Conservation (phyloP, 345 rosid species). For the Salix exigua region DNA sequence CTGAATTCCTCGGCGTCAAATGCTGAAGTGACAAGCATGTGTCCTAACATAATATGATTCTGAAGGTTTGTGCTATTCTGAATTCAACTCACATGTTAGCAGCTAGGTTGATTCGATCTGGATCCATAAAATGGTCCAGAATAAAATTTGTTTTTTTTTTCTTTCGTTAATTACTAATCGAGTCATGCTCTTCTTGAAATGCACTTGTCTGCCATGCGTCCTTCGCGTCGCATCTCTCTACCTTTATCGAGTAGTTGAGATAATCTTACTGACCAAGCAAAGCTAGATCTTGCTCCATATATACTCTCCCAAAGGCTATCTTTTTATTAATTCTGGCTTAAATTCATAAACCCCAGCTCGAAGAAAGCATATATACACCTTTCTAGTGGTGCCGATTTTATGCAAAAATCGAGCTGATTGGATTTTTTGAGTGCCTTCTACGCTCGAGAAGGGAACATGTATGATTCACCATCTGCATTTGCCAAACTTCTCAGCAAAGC, state of each 20-base stretch:
- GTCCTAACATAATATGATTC: too few relatives aligned
- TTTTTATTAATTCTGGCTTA: not conserved
- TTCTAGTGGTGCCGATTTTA: slow-evolving; percentile 9
- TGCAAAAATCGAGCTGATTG: slow-evolving; percentile 10
- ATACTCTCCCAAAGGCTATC: not conserved
- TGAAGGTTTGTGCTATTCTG: too few relatives aligned
- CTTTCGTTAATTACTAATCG: not conserved
- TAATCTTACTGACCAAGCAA: not conserved
- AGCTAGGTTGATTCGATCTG: not conserved
- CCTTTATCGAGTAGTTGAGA: not conserved
- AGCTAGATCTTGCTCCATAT: not conserved
- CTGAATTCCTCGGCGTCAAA: too few relatives aligned
- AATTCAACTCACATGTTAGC: not conserved
- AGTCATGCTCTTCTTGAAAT: not conserved
- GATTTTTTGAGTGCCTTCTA: slow-evolving; percentile 40
- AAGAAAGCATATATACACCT: not conserved
- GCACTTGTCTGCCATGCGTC: not conserved
- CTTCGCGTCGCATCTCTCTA: not conserved
- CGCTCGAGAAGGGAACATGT: slow-evolving; percentile 15
- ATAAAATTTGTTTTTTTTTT: too few relatives aligned
- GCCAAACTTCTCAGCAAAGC: slow-evolving; percentile 52
- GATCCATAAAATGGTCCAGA: not conserved
- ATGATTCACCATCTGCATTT: slow-evolving; percentile 6
- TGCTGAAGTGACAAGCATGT: too few relatives aligned
- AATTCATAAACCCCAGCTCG: not conserved